Evolutionary conservation across 2,329 filamentous ascomycete genomes (phyloP).

Genomic region (Aureobasidium sp.): DNA sequence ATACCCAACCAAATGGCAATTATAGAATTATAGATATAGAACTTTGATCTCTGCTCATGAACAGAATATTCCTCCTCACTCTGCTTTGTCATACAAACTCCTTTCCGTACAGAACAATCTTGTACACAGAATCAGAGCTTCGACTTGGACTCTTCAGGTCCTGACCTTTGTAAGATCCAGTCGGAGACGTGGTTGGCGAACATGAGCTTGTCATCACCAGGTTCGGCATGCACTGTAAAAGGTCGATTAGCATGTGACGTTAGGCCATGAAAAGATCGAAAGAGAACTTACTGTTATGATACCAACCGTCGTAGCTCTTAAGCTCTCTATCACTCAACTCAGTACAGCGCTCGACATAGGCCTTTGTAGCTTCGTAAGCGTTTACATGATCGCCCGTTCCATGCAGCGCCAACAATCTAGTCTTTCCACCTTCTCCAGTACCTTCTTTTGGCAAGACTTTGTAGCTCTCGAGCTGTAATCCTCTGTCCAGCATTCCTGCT

Average conservation of each 20-base stretch:
- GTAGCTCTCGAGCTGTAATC: conserved; percentile 50
- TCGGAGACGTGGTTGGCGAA: conserved; percentile 25
- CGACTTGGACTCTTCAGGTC: background rate
- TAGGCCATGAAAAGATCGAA: background rate
- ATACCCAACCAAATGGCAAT: background rate
- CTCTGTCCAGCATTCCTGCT: conserved; percentile 68
- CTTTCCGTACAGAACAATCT: background rate
- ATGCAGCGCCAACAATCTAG: conserved; percentile 63
- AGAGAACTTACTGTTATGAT: conserved; percentile 53
- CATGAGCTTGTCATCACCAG: conserved; percentile 25
- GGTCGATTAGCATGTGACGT: background rate
- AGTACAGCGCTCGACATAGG: conserved; percentile 49
- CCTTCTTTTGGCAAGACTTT: conserved; percentile 37
- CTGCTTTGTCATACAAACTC: background rate
- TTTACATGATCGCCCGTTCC: conserved; percentile 67
- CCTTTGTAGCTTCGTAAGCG: conserved; percentile 55
- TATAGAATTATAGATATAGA: conserved; percentile 2
- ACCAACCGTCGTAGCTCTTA: conserved; percentile 67
- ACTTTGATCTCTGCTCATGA: background rate
- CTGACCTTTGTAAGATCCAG: conserved; percentile 24
- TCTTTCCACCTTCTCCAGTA: conserved; percentile 45
- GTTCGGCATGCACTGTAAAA: conserved; percentile 26
- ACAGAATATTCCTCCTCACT: background rate
- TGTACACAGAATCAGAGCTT: background rate
- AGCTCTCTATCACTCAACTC: conserved; percentile 59